These are phyloP conservation scores for Rhodotorula mucilaginosa DNA, from an alignment of 1,284 basidiomycete genomes.

Conservation along the genomic window DNA sequence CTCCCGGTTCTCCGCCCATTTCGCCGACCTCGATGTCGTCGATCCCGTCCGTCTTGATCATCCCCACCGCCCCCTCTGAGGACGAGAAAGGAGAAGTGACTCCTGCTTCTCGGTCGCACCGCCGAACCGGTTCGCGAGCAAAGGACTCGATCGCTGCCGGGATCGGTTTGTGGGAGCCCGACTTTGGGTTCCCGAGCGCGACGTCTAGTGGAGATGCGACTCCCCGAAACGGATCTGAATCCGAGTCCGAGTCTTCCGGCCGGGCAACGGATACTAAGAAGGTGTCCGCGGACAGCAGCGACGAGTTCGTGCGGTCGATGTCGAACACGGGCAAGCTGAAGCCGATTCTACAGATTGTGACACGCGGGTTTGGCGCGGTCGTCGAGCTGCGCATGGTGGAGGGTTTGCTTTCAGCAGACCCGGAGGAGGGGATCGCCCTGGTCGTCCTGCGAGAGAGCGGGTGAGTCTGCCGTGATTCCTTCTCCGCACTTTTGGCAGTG, in stretches of 20 bases:
- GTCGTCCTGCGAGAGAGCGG: constrained; percentile 26
- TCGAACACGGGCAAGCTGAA: neutral
- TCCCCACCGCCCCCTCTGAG: neutral
- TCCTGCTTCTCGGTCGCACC: neutral
- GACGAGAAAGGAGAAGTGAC: constrained; percentile 1
- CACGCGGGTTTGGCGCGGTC: constrained; percentile 19
- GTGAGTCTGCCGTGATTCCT: constrained; percentile 5
- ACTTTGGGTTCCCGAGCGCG: neutral
- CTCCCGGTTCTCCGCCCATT: neutral
- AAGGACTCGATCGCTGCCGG: constrained; percentile 34
- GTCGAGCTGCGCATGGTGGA: constrained; percentile 13
- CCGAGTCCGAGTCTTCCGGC: neutral
- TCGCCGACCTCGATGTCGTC: neutral
- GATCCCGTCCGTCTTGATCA: constrained; percentile 3
- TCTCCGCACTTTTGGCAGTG: neutral
- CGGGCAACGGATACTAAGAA: no score
- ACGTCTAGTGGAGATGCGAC: neutral
- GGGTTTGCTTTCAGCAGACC: neutral
- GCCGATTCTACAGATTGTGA: constrained; percentile 16
- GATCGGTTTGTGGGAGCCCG: constrained; percentile 39
- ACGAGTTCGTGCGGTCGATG: no score
- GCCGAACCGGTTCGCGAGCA: constrained; percentile 4
- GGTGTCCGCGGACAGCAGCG: no score
- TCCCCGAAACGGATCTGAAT: neutral
- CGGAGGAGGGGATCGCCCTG: constrained; percentile 7